Conservation (phyloP, 352 stramenopile genomes). For the Phytophthora boehmeriae region DNA sequence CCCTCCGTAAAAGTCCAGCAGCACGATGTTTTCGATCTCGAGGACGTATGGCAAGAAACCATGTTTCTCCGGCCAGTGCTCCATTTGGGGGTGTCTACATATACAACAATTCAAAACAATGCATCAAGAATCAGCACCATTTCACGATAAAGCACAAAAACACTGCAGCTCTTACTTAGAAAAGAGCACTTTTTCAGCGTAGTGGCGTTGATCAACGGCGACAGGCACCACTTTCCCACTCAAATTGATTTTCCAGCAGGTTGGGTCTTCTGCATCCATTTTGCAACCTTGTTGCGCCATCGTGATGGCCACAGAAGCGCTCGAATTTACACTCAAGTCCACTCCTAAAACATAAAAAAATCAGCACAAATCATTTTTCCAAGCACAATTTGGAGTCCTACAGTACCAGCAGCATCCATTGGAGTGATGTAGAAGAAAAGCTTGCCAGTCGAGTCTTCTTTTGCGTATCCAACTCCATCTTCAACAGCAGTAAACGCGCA, state of each 20-base stretch:
- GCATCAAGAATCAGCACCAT: slow-evolving; percentile 1
- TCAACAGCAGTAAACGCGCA: neutral
- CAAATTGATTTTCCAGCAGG: slow-evolving; percentile 73
- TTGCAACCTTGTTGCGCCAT: slow-evolving; percentile 70
- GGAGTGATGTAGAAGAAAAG: slow-evolving; percentile 77
- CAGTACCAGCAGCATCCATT: slow-evolving; percentile 52
- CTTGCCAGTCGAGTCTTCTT: slow-evolving; percentile 58
- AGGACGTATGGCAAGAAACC: slow-evolving; percentile 60
- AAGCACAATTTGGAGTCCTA: neutral
- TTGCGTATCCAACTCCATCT: slow-evolving; percentile 62
- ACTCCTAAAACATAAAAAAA: slow-evolving; percentile 22
- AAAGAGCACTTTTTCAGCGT: slow-evolving; percentile 66
- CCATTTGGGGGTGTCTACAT: slow-evolving; percentile 78
- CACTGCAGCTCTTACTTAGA: slow-evolving; percentile 54
- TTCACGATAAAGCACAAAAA: neutral
- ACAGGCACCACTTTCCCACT: slow-evolving; percentile 61
- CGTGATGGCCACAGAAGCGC: slow-evolving; percentile 63
- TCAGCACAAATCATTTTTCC: neutral
- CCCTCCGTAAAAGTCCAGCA: slow-evolving; percentile 77
- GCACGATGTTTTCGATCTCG: slow-evolving; percentile 61
- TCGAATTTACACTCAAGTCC: slow-evolving; percentile 61
- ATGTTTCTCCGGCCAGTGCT: slow-evolving; percentile 62
- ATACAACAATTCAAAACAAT: neutral
- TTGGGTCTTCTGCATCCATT: slow-evolving; percentile 74
- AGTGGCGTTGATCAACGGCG: slow-evolving; percentile 38